Base-by-base conservation (phyloP, 1,284 basidiomycete species). In the Moesziomyces sp. region DNA sequence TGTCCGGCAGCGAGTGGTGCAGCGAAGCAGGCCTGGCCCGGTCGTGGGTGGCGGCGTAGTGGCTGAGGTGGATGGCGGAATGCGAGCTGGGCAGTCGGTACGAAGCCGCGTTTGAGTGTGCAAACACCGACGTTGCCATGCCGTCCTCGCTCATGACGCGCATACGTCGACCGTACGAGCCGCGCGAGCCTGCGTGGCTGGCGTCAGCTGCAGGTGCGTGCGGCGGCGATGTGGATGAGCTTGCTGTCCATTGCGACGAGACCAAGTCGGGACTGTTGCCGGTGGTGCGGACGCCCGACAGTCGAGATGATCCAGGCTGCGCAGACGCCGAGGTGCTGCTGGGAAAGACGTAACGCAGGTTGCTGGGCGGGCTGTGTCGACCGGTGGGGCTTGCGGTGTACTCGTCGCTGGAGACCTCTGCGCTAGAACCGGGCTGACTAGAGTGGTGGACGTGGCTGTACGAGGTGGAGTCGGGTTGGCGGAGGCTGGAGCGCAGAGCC, bases 101-200 rank as follows among this genome's bases (percentile, higher is more conserved):
- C 0, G 62, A 46, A 1, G 52, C 40, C 5, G 53, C 48, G 5
- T 51, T 45, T 1, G 56, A 50, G 3, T 47, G 18, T 3, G 71
- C 47, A 28, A 56, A 58, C 48, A 60, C 5, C 16, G 61, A 48
- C 0, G 62, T 50, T 19, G 50, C 44, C 21, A 66, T 60, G 14
- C 68, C 76, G 35, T 77, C 77, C 43, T 78, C 73, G 40, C 75
- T 79, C 64, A 76, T 61, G 5, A 77, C 64, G 14, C 77, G 62
- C 43, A 56, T 60, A 18, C 76, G 65, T 19, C 76, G 61, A 38
- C 52, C 53, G 10, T 56, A 55, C 4, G 56, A 58, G n/a, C 49
- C 63, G 28, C 76, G 59, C 24, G 75, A 61, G 26, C 33, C 48
- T 26, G n/a, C 33, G 24, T 61, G 67, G 21, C 52, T 60, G 14